phyloP scores from a whole-genome alignment of 2,329 filamentous ascomycete genomes.

The Botrytis hyacinthi region DNA sequence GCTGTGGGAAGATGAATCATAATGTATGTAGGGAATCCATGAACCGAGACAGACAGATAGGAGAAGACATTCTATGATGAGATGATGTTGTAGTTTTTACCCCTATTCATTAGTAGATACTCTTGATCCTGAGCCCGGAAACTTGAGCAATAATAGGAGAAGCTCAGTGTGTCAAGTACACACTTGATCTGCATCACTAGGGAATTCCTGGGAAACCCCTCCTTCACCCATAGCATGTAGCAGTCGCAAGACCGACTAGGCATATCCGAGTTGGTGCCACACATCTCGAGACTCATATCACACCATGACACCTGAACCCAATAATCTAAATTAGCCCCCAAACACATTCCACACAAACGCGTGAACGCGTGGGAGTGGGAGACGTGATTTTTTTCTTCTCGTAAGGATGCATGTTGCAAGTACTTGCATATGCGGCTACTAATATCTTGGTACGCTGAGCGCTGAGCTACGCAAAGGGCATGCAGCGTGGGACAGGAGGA shows the following conservation, averaged over 20 bases:
- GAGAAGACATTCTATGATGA: neutral
- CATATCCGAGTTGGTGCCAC: neutral
- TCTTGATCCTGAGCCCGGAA: neutral
- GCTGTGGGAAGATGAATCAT: neutral
- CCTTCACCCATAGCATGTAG: neutral
- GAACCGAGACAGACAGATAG: neutral
- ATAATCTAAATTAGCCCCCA: neutral
- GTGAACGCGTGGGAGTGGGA: neutral
- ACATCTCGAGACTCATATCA: neutral
- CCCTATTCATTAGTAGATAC: neutral
- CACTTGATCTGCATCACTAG: neutral
- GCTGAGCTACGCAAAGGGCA: neutral
- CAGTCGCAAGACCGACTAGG: neutral
- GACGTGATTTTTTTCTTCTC: neutral
- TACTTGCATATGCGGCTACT: conserved; percentile 6
- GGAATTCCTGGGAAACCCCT: neutral
- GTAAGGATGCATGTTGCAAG: neutral
- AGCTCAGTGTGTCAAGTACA: neutral
- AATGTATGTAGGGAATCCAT: neutral
- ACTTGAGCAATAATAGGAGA: neutral
- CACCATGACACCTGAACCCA: neutral
- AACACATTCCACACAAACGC: neutral
- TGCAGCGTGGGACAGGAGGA: neutral
- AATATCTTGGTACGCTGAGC: neutral
- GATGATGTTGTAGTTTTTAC: neutral